phyloP scores from a whole-genome alignment of 352 stramenopile genomes.

The Globisporangium paddicum region DNA sequence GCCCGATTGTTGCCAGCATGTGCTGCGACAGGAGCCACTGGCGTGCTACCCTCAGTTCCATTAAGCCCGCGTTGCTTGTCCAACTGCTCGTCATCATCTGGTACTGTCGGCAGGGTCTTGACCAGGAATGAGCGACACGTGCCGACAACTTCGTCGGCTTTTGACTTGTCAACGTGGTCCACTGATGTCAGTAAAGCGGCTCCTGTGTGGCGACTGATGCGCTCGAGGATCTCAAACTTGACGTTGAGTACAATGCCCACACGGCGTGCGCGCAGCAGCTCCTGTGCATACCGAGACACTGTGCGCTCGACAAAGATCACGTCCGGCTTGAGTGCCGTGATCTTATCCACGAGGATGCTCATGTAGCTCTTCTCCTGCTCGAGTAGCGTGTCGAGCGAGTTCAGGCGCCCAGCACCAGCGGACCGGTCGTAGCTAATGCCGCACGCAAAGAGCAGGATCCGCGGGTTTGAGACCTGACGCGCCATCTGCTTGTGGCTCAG shows the following conservation, averaged over 20 bases:
- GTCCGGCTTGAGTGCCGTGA: slow-evolving; percentile 93
- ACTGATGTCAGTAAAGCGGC: slow-evolving; percentile 90
- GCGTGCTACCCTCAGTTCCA: slow-evolving; percentile 12
- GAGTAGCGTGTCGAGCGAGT: slow-evolving; percentile 93
- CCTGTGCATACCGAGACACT: slow-evolving; percentile 90
- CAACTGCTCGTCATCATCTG: slow-evolving; percentile 33
- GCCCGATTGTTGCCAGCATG: slow-evolving; percentile 9
- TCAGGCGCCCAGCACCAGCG: slow-evolving; percentile 78
- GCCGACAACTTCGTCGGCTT: slow-evolving; percentile 49
- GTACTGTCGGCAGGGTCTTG: slow-evolving; percentile 46
- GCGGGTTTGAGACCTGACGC: slow-evolving; percentile 88
- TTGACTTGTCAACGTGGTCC: slow-evolving; percentile 85
- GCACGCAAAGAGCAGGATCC: slow-evolving; percentile 95
- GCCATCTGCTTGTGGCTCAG: slow-evolving; percentile 97
- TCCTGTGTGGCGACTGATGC: slow-evolving; percentile 92
- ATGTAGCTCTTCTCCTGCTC: slow-evolving; percentile 98
- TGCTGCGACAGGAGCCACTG: slow-evolving; percentile 15
- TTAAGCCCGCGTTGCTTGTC: neutral
- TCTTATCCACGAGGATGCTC: slow-evolving; percentile 96
- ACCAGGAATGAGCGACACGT: slow-evolving; percentile 66
- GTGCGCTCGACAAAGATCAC: slow-evolving; percentile 92
- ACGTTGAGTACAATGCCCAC: slow-evolving; percentile 95
- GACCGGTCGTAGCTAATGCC: slow-evolving; percentile 96
- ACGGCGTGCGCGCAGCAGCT: slow-evolving; percentile 87
- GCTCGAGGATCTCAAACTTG: slow-evolving; percentile 87